Evolutionary conservation across 805 yeast species (phyloP), one percentile per base, ranked within the genome.

Genomic region (Saccharomycopsis microspora): DNA sequence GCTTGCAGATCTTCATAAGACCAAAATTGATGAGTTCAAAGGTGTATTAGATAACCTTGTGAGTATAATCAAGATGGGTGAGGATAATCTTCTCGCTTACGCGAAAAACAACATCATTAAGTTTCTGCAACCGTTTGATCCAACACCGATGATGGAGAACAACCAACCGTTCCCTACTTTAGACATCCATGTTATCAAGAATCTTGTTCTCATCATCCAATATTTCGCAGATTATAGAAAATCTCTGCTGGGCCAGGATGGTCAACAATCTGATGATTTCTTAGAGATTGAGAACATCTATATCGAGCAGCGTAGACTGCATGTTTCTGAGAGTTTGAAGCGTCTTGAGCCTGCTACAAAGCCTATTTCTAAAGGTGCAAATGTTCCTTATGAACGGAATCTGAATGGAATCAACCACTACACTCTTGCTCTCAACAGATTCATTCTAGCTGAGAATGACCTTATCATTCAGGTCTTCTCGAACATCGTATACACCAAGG

Each of bases 21-120:
- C 56, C 39, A 49, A 47, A 11, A 63, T 75, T 53, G 68, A 65
- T 46, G 76, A 74, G 48, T 86, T 84, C 57, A 75, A 74, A 48
- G 93, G 94, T 29, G 75, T 87, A 4, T 65, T 77, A 40, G 74
- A 76, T 33, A 80, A 78, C 57, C 67, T 85, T 37, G 74, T 74
- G 31, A 71, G 69, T 34, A 64, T 80, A 3, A 73, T 85, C 10
- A 69, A 68, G 39, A 72, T 70, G 50, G 75, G 84, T 37, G 87
- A 82, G 52, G 57, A 69, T 42, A 72, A 73, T 41, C 57, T 85
- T 39, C 71, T 72, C 49, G 59, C 63, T 5, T 73, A 73, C 56
- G 75, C 82, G 53, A 67, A 67, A 30, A 59, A 64, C n/a, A 58
- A 69, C n/a, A 52, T 78, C 28, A 65, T 61, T 45, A 65, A 66